Evolutionary conservation across 352 stramenopile species (phyloP).

Genomic region (Pythium dissotocum): DNA sequence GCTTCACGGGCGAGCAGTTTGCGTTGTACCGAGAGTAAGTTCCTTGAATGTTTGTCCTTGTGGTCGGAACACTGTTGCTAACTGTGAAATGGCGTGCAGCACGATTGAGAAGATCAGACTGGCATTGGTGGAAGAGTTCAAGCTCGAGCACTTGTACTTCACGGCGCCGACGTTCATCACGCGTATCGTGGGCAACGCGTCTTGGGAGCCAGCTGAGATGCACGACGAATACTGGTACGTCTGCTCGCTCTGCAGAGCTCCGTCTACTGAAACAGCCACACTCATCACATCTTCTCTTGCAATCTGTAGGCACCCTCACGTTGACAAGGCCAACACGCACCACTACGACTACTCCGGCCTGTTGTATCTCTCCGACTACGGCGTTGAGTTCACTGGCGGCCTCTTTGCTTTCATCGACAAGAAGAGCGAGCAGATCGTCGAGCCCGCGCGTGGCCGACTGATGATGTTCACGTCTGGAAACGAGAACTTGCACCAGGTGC

Average conservation of each 20-base stretch:
- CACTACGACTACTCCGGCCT: constrained; percentile 94
- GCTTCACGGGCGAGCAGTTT: constrained; percentile 85
- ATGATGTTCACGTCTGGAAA: constrained; percentile 90
- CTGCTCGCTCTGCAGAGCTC: too few relatives aligned
- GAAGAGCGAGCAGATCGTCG: constrained; percentile 63
- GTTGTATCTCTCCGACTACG: constrained; percentile 84
- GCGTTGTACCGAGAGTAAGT: constrained; percentile 69
- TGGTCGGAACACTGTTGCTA: background rate
- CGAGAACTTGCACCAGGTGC: constrained; percentile 89
- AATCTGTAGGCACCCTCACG: constrained; percentile 72
- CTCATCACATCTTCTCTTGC: too few relatives aligned
- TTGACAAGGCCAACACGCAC: constrained; percentile 93
- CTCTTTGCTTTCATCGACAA: constrained; percentile 90
- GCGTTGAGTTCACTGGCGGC: constrained; percentile 86
- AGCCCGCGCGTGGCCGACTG: constrained; percentile 73
- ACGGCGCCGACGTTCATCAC: constrained; percentile 94
- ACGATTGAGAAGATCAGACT: constrained; percentile 82
- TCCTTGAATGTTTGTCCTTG: background rate
- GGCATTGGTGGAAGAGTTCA: constrained; percentile 80
- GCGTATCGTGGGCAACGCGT: constrained; percentile 80
- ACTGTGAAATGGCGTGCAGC: constrained; percentile 20
- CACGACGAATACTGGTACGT: constrained; percentile 92
- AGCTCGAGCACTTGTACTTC: constrained; percentile 83
- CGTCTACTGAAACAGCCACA: too few relatives aligned
- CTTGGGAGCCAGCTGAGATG: constrained; percentile 74